phyloP scores from a whole-genome alignment of 257 asterid species.

The Sherardia arvensis region DNA sequence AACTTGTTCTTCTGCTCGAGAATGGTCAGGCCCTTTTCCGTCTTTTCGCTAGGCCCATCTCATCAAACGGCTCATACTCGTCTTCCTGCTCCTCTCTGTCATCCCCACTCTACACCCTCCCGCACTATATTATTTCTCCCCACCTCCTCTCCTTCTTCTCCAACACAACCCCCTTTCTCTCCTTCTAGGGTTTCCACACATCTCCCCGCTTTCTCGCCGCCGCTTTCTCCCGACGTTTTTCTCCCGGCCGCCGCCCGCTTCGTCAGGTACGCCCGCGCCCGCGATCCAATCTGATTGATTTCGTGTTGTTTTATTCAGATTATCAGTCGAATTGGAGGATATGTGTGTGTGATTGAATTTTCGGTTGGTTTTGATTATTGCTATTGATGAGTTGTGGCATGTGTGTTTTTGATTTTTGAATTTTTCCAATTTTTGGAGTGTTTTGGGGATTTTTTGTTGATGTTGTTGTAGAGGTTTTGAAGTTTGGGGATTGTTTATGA shows the following conservation, averaged over 20 bases:
- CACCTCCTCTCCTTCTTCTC: conserved; percentile 1
- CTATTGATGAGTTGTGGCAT: conserved; percentile 1
- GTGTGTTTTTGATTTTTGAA: conserved; percentile 5
- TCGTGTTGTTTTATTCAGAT: not conserved
- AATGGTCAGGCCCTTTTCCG: conserved; percentile 17
- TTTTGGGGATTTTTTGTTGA: not conserved
- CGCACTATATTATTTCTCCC: conserved; percentile 13
- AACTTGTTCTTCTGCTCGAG: not conserved
- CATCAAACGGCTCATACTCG: conserved; percentile 27
- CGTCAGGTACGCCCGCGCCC: conserved; percentile 18
- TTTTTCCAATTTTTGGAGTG: not conserved
- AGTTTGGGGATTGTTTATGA: not conserved
- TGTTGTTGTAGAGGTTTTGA: not conserved
- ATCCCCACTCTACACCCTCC: conserved; percentile 8
- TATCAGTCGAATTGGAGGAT: not conserved
- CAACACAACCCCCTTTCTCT: too few species aligned
- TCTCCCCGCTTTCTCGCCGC: not conserved
- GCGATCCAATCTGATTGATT: conserved; percentile 10
- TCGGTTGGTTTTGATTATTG: not conserved
- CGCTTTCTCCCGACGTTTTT: not conserved
- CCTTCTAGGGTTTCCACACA: conserved; percentile 22
- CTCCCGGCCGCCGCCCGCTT: not conserved
- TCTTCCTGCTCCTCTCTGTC: conserved; percentile 19
- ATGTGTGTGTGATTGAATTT: not conserved
- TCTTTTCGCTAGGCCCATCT: conserved; percentile 13